A percentile compares a stretch with the other conserved stretches of the same genome.
These are phyloP conservation scores for Ricinus communis DNA, from an alignment of 345 rosid genomes.

Conservation along the genomic window DNA sequence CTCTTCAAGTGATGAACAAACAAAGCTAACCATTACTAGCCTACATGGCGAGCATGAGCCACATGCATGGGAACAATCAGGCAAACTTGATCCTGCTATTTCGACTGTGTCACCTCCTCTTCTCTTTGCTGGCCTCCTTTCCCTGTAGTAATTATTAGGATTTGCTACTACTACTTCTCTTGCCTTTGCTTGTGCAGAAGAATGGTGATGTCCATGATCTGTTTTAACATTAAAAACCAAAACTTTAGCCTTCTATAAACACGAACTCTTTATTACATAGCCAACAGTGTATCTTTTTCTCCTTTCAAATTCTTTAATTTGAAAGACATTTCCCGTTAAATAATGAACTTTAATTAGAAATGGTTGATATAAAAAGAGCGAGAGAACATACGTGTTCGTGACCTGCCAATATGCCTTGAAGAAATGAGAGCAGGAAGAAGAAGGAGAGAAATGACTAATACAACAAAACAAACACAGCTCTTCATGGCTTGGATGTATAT, in stretches of 20 bases:
- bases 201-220: slow-evolving; percentile 38
- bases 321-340: no score
- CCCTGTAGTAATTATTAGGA: slow-evolving; percentile 22
- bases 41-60: slow-evolving; percentile 90
- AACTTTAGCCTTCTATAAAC: neutral
- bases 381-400: slow-evolving; percentile 31
- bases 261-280: no score
- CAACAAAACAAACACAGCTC: slow-evolving; percentile 30
- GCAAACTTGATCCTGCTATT: slow-evolving; percentile 80
- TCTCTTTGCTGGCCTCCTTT: slow-evolving; percentile 13
- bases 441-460: slow-evolving; percentile 33
- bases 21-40: slow-evolving; percentile 90
- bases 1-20: slow-evolving; percentile 76
- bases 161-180: neutral
- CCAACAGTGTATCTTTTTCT: no score
- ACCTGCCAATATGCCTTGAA: slow-evolving; percentile 36
- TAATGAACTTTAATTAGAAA: no score
- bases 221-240: neutral
- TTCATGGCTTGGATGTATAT: slow-evolving; percentile 32
- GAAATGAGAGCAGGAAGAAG: slow-evolving; percentile 30
- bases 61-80: slow-evolving; percentile 90
- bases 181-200: neutral
- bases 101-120: slow-evolving; percentile 59
- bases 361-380: neutral
- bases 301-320: no score